A percentile compares a stretch with the other conserved stretches of the same genome.
Conservation (phyloP, 371 early-diverging fungal species). For the Mucor sp. region DNA sequence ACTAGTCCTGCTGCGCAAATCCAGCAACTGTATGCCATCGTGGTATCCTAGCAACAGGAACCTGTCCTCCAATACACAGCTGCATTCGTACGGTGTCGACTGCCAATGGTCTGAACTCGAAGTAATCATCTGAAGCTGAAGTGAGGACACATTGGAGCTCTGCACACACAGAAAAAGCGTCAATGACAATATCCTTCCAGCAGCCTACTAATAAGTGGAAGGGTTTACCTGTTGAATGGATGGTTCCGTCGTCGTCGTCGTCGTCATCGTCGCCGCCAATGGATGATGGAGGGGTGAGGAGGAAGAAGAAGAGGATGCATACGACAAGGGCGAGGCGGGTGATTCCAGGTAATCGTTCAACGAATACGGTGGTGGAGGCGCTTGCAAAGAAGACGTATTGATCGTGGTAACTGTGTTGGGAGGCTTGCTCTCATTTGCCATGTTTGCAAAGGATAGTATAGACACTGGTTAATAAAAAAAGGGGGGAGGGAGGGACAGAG, state of each 20-base stretch:
- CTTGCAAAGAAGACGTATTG: not conserved
- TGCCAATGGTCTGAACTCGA: slow-evolving; percentile 24
- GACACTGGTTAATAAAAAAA: not conserved
- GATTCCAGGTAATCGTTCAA: not conserved
- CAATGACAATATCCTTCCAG: not conserved
- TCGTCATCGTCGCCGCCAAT: too few relatives aligned
- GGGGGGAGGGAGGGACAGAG: not conserved
- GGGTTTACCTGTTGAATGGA: not conserved
- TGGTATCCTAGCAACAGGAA: slow-evolving; percentile 38
- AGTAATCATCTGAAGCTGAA: slow-evolving; percentile 25
- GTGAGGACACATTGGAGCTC: slow-evolving; percentile 10
- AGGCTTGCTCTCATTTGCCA: not conserved
- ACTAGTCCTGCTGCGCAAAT: slow-evolving; percentile 16
- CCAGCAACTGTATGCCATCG: slow-evolving; percentile 32
- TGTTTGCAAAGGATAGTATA: not conserved
- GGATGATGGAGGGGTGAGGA: not conserved
- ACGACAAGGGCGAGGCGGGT: slow-evolving; percentile 11
- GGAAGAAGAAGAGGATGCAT: not conserved
- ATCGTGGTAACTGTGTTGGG: not conserved
- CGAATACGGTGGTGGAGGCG: not conserved
- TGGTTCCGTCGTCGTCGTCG: slow-evolving; percentile 1
- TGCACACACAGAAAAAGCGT: not conserved
- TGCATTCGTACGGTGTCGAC: slow-evolving; percentile 34
- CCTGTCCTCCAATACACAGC: slow-evolving; percentile 41
- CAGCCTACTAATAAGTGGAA: too few relatives aligned